These are phyloP conservation scores for Ceratorhiza oryzae-sativae DNA, from an alignment of 1,284 basidiomycete genomes.

Conservation along the genomic window DNA sequence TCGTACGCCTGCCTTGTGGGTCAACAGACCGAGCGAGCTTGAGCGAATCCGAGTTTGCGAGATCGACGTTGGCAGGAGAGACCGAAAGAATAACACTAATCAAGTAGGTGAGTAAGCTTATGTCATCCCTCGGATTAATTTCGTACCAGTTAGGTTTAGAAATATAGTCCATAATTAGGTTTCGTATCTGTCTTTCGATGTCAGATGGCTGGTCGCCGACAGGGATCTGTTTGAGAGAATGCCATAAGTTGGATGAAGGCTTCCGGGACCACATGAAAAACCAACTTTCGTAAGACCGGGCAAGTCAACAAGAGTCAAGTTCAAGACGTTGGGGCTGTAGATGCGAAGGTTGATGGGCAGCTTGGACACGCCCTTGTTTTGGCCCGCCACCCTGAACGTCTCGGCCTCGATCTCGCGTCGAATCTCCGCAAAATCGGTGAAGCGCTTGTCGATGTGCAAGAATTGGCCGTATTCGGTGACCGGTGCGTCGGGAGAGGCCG, in stretches of 20 bases:
- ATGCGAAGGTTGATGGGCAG: constrained; percentile 94
- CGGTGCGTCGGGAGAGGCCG: constrained; percentile 54
- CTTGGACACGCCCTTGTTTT: constrained; percentile 98
- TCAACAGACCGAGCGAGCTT: constrained; percentile 96
- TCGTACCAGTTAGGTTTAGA: constrained; percentile 93
- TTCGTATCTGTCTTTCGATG: constrained; percentile 96
- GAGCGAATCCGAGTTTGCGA: constrained; percentile 97
- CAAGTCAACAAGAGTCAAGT: constrained; percentile 94
- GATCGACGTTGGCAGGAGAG: constrained; percentile 96
- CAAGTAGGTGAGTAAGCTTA: constrained; percentile 32
- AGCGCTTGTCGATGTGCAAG: constrained; percentile 93
- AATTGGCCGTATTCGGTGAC: constrained; percentile 94
- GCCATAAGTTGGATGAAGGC: constrained; percentile 49
- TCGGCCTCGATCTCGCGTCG: constrained; percentile 98
- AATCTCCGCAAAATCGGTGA: constrained; percentile 94
- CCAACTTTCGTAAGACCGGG: constrained; percentile 92
- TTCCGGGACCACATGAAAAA: neutral
- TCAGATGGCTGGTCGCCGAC: constrained; percentile 87
- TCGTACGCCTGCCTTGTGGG: constrained; percentile 93
- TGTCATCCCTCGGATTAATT: constrained; percentile 5
- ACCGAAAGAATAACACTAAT: constrained; percentile 93
- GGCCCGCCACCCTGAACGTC: constrained; percentile 95
- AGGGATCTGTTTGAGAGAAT: constrained; percentile 43
- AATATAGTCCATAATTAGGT: constrained; percentile 92
- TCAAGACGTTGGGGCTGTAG: constrained; percentile 93